phyloP scores from a whole-genome alignment of 1,284 basidiomycete genomes.

The Stereum hirsutum region DNA sequence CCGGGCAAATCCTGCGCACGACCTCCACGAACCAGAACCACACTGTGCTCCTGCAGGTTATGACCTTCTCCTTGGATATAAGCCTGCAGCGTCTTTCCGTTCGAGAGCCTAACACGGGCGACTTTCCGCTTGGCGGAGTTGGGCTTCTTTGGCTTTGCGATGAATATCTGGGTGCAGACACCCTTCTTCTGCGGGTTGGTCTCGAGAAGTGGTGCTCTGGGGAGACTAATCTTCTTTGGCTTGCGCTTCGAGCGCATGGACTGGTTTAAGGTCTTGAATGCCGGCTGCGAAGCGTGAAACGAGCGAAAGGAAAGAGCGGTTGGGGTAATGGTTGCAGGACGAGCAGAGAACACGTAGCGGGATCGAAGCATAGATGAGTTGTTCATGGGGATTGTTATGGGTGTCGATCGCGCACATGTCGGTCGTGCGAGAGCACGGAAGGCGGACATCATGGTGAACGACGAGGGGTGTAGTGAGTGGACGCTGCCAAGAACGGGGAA shows the following conservation, averaged over 20 bases:
- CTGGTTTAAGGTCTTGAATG: constrained; percentile 74
- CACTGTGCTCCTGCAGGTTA: constrained; percentile 96
- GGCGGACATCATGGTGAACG: constrained; percentile 33
- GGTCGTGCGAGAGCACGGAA: constrained; percentile 24
- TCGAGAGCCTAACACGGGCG: constrained; percentile 87
- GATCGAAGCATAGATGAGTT: background rate
- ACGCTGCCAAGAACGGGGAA: background rate
- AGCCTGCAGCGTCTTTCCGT: constrained; percentile 84
- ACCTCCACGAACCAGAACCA: constrained; percentile 90
- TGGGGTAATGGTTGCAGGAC: constrained; percentile 15
- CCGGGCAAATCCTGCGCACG: constrained; percentile 96
- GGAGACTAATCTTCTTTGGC: constrained; percentile 38
- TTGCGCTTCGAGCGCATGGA: constrained; percentile 51
- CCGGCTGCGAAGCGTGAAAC: constrained; percentile 58
- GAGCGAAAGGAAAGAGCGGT: constrained; percentile 23
- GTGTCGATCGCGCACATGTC: background rate
- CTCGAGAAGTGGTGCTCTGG: constrained; percentile 73
- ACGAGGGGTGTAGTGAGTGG: background rate
- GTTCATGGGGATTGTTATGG: background rate
- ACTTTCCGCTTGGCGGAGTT: constrained; percentile 99
- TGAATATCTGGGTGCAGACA: constrained; percentile 80
- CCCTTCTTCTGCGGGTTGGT: constrained; percentile 82
- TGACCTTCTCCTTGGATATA: constrained; percentile 98
- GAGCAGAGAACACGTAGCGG: constrained; percentile 1
- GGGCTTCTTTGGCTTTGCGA: constrained; percentile 92